phyloP scores from a whole-genome alignment of 2,329 filamentous ascomycete species.

The Sporothrix pseudoabietina region DNA sequence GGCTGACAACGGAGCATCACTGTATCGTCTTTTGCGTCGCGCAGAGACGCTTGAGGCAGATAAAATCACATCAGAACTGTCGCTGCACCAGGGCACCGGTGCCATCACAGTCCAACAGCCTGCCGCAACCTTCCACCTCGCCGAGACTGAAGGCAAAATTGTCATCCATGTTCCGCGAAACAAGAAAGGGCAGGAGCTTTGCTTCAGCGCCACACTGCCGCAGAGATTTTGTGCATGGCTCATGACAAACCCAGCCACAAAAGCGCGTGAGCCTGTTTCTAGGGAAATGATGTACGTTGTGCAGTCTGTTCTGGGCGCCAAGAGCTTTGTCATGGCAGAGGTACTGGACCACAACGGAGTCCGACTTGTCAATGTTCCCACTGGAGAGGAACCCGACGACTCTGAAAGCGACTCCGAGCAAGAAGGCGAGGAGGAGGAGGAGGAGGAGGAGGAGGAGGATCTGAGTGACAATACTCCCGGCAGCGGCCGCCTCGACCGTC shows the following conservation, averaged over 20 bases:
- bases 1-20: background rate
- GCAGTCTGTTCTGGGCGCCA: slow-evolving; percentile 1
- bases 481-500: too few species aligned
- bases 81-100: slow-evolving; percentile 38
- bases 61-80: slow-evolving; percentile 39
- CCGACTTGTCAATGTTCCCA: background rate
- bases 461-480: too few species aligned
- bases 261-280: background rate
- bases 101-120: background rate
- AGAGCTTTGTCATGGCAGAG: background rate
- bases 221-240: slow-evolving; percentile 42
- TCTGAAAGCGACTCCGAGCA: background rate
- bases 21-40: slow-evolving; percentile 30
- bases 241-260: slow-evolving; percentile 38
- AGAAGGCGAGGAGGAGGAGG: background rate
- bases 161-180: slow-evolving; percentile 42
- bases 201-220: slow-evolving; percentile 40
- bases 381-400: background rate
- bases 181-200: slow-evolving; percentile 38
- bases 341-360: slow-evolving; percentile 13
- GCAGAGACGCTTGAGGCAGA: slow-evolving; percentile 40
- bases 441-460: background rate
- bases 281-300: background rate
- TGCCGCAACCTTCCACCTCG: slow-evolving; percentile 14
- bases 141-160: slow-evolving; percentile 31